These are phyloP conservation scores for Leccinum pallidistipes DNA, from an alignment of 1,284 basidiomycete genomes.

Conservation along the genomic window DNA sequence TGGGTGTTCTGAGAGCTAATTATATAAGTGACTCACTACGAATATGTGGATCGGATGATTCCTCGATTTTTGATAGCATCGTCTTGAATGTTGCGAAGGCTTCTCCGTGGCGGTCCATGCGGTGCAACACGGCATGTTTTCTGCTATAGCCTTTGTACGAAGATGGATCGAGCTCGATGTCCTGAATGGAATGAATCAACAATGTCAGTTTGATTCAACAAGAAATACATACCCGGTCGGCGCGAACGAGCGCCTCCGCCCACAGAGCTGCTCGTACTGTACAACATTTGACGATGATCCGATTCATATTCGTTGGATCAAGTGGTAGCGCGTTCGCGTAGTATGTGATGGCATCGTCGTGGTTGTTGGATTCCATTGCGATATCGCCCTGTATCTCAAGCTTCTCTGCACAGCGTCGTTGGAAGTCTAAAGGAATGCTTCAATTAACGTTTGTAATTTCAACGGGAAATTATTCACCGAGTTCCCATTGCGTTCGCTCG, in stretches of 20 bases:
- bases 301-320: not conserved
- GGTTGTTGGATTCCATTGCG: not conserved
- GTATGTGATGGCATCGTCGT: not conserved
- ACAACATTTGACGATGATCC: constrained; percentile 10
- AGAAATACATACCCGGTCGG: constrained; percentile 10
- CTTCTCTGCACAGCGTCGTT: constrained; percentile 1
- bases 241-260: constrained; percentile 6
- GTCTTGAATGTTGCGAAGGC: not conserved
- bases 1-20: not conserved
- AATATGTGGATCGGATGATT: not conserved
- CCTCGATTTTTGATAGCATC: constrained; percentile 3
- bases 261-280: not conserved
- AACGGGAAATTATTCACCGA: not conserved
- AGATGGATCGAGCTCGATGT: not conserved
- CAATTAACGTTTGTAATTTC: not conserved
- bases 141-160: constrained; percentile 9
- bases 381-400: constrained; percentile 3
- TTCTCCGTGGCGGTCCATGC: not conserved
- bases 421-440: not conserved
- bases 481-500: not conserved
- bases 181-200: not conserved
- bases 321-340: constrained; percentile 5
- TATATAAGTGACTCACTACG: not conserved
- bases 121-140: constrained; percentile 4
- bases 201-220: not conserved